phyloP scores from a whole-genome alignment of 257 asterid genomes.

The Leonotis leonurus region DNA sequence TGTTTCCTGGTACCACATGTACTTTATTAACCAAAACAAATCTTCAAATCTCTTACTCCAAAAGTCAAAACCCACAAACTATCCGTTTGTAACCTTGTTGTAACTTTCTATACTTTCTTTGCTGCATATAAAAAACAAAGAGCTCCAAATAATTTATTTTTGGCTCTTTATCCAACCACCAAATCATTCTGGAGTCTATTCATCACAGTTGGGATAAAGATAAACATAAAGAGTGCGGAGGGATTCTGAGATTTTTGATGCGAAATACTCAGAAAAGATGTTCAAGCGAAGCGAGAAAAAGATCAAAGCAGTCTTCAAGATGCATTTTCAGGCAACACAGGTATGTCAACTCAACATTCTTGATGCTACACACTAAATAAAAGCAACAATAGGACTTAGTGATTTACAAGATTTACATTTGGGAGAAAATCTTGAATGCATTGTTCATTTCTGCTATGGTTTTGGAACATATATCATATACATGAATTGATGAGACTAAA shows the following conservation, averaged over 20 bases:
- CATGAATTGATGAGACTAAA: slow-evolving; percentile 8
- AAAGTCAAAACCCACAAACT: slow-evolving; percentile 26
- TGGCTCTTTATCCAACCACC: slow-evolving; percentile 25
- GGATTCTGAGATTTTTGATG: slow-evolving; percentile 22
- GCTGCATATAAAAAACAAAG: slow-evolving; percentile 9
- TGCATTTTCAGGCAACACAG: slow-evolving; percentile 91
- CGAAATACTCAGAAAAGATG: slow-evolving; percentile 41
- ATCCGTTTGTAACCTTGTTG: slow-evolving; percentile 21
- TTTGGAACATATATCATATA: background rate
- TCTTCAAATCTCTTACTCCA: slow-evolving; percentile 12
- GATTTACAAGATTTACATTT: slow-evolving; percentile 2
- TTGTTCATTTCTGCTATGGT: no score
- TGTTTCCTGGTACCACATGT: slow-evolving; percentile 22
- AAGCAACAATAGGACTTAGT: background rate
- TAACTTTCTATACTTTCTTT: background rate
- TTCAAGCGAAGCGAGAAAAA: slow-evolving; percentile 79
- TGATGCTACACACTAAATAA: background rate
- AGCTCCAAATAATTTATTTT: slow-evolving; percentile 12
- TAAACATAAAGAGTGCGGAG: background rate
- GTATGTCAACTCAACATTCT: slow-evolving; percentile 32
- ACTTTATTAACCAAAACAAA: slow-evolving; percentile 15
- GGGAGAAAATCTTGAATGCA: no score
- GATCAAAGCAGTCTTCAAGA: slow-evolving; percentile 68
- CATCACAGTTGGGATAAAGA: slow-evolving; percentile 21
- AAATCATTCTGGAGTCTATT: slow-evolving; percentile 19